phyloP scores from a whole-genome alignment of 2,329 filamentous ascomycete species.

The Fusarium nygamai region DNA sequence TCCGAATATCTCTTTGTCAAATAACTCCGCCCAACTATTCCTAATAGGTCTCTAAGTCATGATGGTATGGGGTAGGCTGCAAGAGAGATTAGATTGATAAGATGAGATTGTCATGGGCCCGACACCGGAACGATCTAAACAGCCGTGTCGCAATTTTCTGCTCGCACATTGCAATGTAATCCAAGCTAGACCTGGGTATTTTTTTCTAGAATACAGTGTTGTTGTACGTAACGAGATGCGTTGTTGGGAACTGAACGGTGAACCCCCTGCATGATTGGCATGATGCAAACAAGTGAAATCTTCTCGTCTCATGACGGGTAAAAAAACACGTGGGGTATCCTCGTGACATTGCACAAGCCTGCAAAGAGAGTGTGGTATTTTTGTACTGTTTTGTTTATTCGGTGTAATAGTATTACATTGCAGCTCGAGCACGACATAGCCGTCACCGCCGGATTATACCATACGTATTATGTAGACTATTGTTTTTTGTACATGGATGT shows the following conservation, averaged over 20 bases:
- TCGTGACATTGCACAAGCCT: constrained; percentile 1
- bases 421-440: neutral
- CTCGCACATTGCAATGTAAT: constrained; percentile 21
- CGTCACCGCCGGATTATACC: constrained; percentile 26
- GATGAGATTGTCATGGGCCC: constrained; percentile 32
- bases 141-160: constrained; percentile 25
- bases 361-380: neutral
- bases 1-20: neutral
- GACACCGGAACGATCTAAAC: constrained; percentile 28
- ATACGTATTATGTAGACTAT: neutral
- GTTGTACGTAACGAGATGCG: constrained; percentile 26
- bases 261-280: neutral
- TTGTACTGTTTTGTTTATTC: neutral
- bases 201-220: neutral
- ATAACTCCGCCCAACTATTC: neutral
- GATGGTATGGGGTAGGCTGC: constrained; percentile 26
- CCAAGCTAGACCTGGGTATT: neutral
- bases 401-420: neutral
- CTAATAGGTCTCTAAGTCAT: constrained; percentile 7
- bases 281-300: constrained; percentile 14
- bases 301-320: constrained; percentile 32
- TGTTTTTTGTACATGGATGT: neutral
- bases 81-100: constrained; percentile 38
- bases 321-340: constrained; percentile 26
- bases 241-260: neutral